Conservation (phyloP, 2,329 filamentous ascomycete genomes). For the Escovopsis sp. region DNA sequence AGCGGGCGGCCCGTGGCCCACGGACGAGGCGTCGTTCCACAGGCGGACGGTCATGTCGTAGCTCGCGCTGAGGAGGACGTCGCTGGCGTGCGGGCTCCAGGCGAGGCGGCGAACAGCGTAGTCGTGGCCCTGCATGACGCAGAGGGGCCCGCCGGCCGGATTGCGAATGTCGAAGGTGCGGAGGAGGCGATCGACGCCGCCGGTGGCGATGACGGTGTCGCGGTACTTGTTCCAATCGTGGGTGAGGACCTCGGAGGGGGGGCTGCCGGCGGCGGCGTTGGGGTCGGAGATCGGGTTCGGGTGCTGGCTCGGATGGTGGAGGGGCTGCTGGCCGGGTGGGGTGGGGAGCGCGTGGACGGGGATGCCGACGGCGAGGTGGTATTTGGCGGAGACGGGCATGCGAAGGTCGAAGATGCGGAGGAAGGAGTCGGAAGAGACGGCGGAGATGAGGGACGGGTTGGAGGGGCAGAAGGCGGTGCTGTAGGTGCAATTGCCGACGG, state of each 20-base stretch:
- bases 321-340: constrained; percentile 27
- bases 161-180: constrained; percentile 83
- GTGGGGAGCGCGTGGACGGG: constrained; percentile 61
- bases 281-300: constrained; percentile 10
- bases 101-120: constrained; percentile 76
- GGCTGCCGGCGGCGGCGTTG: constrained; percentile 21
- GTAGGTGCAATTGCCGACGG: constrained; percentile 89
- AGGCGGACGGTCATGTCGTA: constrained; percentile 97
- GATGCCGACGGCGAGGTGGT: constrained; percentile 71
- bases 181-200: constrained; percentile 74
- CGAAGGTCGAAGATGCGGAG: constrained; percentile 85
- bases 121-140: constrained; percentile 68
- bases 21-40: constrained; percentile 62
- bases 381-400: constrained; percentile 69
- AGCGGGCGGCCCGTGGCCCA: constrained; percentile 9
- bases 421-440: constrained; percentile 78
- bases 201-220: constrained; percentile 69
- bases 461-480: constrained; percentile 82
- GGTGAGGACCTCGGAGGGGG: constrained; percentile 74
- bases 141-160: constrained; percentile 54
- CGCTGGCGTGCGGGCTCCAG: constrained; percentile 88
- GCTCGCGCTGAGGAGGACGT: constrained; percentile 74
- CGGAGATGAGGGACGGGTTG: constrained; percentile 69
- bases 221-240: constrained; percentile 99
- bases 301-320: constrained; percentile 28